Conservation (phyloP, 2,329 filamentous ascomycete genomes). For the Nemania sp. region DNA sequence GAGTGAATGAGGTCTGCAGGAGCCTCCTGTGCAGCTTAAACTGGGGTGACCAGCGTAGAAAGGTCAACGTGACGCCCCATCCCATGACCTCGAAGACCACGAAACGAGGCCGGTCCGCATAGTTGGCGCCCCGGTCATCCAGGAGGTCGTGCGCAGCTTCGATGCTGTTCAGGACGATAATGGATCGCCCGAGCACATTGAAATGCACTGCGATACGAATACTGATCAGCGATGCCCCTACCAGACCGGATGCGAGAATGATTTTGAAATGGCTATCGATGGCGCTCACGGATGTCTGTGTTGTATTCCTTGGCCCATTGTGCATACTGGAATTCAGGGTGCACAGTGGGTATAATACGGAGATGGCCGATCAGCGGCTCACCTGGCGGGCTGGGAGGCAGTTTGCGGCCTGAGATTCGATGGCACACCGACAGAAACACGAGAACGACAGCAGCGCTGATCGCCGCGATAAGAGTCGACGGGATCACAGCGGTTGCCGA, state of each 20-base stretch:
- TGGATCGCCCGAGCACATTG: slow-evolving; percentile 41
- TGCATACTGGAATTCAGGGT: slow-evolving; percentile 23
- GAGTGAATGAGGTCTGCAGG: slow-evolving; percentile 50
- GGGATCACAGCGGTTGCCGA: background rate
- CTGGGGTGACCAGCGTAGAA: slow-evolving; percentile 39
- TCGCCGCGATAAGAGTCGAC: background rate
- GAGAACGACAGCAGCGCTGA: background rate
- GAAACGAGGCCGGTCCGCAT: slow-evolving; percentile 51
- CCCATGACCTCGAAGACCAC: slow-evolving; percentile 33
- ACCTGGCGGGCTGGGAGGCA: slow-evolving; percentile 29
- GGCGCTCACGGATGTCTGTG: slow-evolving; percentile 31
- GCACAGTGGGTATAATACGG: slow-evolving; percentile 28
- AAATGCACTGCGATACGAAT: slow-evolving; percentile 28
- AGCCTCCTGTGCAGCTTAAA: slow-evolving; percentile 51
- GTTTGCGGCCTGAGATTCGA: background rate
- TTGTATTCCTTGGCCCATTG: slow-evolving; percentile 22
- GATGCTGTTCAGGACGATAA: slow-evolving; percentile 51
- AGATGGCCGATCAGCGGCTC: slow-evolving; percentile 32
- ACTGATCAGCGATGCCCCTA: background rate
- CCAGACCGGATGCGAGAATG: background rate
- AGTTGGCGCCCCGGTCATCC: slow-evolving; percentile 51
- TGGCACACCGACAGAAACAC: background rate
- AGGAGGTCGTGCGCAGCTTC: slow-evolving; percentile 50
- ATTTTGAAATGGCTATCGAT: background rate
- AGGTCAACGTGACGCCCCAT: slow-evolving; percentile 25